These are phyloP conservation scores for Torulaspora indica DNA, from an alignment of 805 yeast genomes.

Conservation along the genomic window DNA sequence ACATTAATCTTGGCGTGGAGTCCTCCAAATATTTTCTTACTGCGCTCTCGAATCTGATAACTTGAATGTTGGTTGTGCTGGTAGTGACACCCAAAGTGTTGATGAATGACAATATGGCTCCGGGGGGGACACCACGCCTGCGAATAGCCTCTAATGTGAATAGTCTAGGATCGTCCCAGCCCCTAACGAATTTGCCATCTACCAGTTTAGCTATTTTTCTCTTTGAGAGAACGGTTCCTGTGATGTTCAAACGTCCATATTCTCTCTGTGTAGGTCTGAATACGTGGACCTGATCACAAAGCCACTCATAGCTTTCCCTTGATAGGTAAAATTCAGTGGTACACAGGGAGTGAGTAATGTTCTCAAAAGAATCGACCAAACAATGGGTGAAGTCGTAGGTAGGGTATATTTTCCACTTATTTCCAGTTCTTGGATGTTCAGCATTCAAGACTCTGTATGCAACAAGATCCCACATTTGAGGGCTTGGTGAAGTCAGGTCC, in stretches of 20 bases:
- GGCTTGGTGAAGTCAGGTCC: conserved; percentile 82
- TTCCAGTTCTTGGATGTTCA: conserved; percentile 94
- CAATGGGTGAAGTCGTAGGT: conserved; percentile 99
- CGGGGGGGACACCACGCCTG: conserved; percentile 98
- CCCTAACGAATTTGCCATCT: conserved; percentile 73
- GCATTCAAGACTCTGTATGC: conserved; percentile 93
- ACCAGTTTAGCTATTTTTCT: conserved; percentile 94
- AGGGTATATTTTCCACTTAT: conserved; percentile 96
- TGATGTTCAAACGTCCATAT: conserved; percentile 90
- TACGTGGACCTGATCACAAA: conserved; percentile 90
- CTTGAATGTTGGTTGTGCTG: conserved; percentile 85
- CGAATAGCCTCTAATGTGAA: conserved; percentile 90
- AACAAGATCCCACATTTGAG: conserved; percentile 99
- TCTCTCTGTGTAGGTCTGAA: conserved; percentile 99
- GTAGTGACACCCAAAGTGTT: conserved; percentile 97
- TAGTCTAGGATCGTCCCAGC: conserved; percentile 98
- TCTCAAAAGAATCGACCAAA: conserved; percentile 95
- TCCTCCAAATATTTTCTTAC: conserved; percentile 83
- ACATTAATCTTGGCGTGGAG: conserved; percentile 91
- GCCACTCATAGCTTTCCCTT: conserved; percentile 96
- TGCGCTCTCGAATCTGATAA: conserved; percentile 80
- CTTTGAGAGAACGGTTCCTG: conserved; percentile 92
- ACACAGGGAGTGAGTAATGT: conserved; percentile 92
- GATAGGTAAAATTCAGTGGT: conserved; percentile 91
- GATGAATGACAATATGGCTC: conserved; percentile 88